Conservation (phyloP, 2,329 filamentous ascomycete genomes). For the Thielaviopsis populi region DNA sequence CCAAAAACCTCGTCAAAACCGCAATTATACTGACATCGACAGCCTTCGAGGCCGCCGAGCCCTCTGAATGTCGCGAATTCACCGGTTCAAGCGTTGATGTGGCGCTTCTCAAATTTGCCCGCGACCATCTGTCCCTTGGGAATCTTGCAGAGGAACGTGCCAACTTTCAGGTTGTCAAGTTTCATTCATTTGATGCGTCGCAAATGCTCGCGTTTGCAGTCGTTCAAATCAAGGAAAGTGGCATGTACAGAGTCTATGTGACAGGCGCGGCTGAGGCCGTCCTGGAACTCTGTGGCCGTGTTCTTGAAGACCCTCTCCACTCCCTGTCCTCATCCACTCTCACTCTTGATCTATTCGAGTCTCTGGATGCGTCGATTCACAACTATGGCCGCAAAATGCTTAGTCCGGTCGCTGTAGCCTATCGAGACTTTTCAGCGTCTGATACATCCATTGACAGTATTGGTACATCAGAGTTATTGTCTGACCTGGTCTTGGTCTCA, state of each 20-base stretch:
- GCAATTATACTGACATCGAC: constrained; percentile 36
- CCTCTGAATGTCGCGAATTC: constrained; percentile 26
- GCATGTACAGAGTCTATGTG: constrained; percentile 35
- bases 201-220: constrained; percentile 43
- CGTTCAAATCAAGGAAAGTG: constrained; percentile 29
- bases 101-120: constrained; percentile 35
- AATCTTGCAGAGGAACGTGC: constrained; percentile 32
- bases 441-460: constrained; percentile 26
- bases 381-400: constrained; percentile 51
- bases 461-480: constrained; percentile 18
- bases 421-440: constrained; percentile 44
- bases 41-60: constrained; percentile 35
- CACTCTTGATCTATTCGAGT: constrained; percentile 23
- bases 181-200: constrained; percentile 39
- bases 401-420: constrained; percentile 50
- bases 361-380: constrained; percentile 25
- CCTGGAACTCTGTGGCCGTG: constrained; percentile 29
- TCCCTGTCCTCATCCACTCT: constrained; percentile 22
- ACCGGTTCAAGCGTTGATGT: constrained; percentile 42
- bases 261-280: constrained; percentile 45
- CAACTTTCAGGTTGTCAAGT: constrained; percentile 31
- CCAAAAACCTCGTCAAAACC: constrained; percentile 27
- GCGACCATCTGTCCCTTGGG: constrained; percentile 34
- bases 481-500: constrained; percentile 28
- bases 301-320: constrained; percentile 32